phyloP scores from a whole-genome alignment of 108 stramenopile genomes.

The Nannochloropsis salina region DNA sequence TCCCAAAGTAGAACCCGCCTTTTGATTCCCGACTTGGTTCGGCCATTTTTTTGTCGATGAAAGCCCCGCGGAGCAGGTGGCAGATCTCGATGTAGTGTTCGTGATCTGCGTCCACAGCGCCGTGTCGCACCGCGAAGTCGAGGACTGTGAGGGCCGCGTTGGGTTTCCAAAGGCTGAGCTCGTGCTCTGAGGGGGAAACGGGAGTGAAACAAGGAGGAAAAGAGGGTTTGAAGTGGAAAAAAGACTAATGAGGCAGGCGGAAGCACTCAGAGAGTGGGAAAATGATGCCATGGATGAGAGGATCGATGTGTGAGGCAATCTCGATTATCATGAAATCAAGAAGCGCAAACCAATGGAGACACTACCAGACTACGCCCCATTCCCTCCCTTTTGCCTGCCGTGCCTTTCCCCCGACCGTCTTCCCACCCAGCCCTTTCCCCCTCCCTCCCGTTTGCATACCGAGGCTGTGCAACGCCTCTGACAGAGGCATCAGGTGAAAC shows the following conservation, averaged over 20 bases:
- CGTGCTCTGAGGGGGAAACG: not conserved
- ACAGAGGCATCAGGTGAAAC: slow-evolving; percentile 35
- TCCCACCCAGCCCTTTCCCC: not conserved
- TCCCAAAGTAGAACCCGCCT: not conserved
- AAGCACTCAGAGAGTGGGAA: too few relatives aligned
- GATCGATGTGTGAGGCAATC: too few relatives aligned
- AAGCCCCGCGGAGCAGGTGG: not conserved
- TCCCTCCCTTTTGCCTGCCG: too few relatives aligned
- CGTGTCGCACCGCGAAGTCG: slow-evolving; percentile 48
- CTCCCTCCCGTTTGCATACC: not conserved
- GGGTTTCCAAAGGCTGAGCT: slow-evolving; percentile 43
- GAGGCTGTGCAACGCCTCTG: slow-evolving; percentile 34
- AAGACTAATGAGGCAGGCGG: too few relatives aligned
- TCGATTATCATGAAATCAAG: too few relatives aligned
- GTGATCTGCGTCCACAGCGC: slow-evolving; percentile 41
- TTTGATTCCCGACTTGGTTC: not conserved
- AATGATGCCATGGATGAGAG: too few relatives aligned
- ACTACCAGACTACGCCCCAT: too few relatives aligned
- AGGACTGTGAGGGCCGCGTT: slow-evolving; percentile 52
- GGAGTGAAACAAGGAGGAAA: too few relatives aligned
- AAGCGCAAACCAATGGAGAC: too few relatives aligned
- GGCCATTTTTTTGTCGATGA: not conserved
- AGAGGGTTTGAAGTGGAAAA: too few relatives aligned
- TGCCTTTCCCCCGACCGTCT: not conserved
- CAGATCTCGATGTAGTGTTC: slow-evolving; percentile 17